Evolutionary conservation across 116 monocot genomes (phyloP).

Genomic region (Zostera marina): DNA sequence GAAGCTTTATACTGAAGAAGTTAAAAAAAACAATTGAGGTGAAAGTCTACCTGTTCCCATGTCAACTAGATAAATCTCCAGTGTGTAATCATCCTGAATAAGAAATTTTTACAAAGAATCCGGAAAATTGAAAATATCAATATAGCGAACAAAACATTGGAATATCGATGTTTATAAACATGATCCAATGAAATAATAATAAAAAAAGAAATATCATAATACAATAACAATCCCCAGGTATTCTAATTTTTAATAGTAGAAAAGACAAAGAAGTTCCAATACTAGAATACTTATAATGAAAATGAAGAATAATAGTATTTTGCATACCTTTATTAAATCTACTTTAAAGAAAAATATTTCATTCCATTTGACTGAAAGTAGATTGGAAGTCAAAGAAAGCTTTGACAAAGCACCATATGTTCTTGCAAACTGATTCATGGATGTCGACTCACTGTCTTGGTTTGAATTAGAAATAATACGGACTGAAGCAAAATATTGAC

Average conservation of each 20-base stretch:
- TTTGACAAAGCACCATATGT: conserved; percentile 47
- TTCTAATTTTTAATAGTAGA: background rate
- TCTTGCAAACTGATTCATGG: conserved; percentile 54
- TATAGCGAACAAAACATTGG: background rate
- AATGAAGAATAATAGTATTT: background rate
- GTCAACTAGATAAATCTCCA: conserved; percentile 69
- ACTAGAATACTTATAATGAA: background rate
- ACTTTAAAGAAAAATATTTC: conserved; percentile 90
- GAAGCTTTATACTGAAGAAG: background rate
- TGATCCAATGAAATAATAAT: background rate
- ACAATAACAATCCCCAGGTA: no score
- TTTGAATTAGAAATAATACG: conserved; percentile 23
- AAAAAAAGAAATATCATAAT: background rate
- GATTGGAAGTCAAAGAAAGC: conserved; percentile 11
- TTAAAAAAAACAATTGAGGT: conserved; percentile 1
- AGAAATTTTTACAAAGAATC: background rate
- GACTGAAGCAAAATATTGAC: conserved; percentile 30
- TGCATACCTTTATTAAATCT: conserved; percentile 42
- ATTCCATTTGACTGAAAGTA: conserved; percentile 41
- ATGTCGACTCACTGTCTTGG: conserved; percentile 12
- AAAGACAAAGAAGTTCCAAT: background rate
- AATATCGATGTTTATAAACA: background rate
- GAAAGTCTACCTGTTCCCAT: conserved; percentile 52
- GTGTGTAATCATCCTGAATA: conserved; percentile 50
- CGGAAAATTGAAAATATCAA: background rate